A percentile compares a stretch with the other conserved stretches of the same genome.
Evolutionary conservation across 2,329 filamentous ascomycete genomes (phyloP).

Genomic region (Aureobasidium melanogenum): DNA sequence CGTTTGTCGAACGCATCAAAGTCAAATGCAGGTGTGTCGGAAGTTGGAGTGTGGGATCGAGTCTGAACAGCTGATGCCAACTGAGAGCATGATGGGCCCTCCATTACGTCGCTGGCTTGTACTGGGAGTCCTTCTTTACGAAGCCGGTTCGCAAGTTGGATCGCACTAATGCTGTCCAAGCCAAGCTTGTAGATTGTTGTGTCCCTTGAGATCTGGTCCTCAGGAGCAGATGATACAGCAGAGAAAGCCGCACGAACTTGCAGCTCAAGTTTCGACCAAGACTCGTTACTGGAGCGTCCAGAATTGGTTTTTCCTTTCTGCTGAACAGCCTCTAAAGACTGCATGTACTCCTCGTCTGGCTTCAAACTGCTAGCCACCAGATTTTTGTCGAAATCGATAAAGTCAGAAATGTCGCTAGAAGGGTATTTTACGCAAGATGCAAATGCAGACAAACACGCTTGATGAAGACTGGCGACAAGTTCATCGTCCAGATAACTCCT

Average conservation of each 20-base stretch:
- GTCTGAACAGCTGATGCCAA: constrained; percentile 22
- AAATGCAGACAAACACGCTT: constrained; percentile 16
- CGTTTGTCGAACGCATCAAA: constrained; percentile 43
- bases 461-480: neutral
- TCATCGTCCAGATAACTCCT: constrained; percentile 17
- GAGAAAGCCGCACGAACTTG: constrained; percentile 50
- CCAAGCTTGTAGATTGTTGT: constrained; percentile 83
- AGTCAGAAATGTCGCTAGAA: constrained; percentile 18
- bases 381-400: constrained; percentile 15
- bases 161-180: constrained; percentile 80
- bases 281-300: neutral
- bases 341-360: neutral
- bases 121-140: constrained; percentile 50
- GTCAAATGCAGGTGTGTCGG: constrained; percentile 30
- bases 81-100: constrained; percentile 32
- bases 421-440: constrained; percentile 21
- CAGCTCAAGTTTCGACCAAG: constrained; percentile 46
- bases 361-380: constrained; percentile 12
- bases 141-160: constrained; percentile 63
- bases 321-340: neutral
- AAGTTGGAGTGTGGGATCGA: constrained; percentile 13
- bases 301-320: neutral
- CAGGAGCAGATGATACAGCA: constrained; percentile 46
- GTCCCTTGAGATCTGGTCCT: constrained; percentile 43
- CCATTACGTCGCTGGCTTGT: constrained; percentile 65